Base-by-base conservation (phyloP, 345 rosid species). In the Bruguiera parviflora region DNA sequence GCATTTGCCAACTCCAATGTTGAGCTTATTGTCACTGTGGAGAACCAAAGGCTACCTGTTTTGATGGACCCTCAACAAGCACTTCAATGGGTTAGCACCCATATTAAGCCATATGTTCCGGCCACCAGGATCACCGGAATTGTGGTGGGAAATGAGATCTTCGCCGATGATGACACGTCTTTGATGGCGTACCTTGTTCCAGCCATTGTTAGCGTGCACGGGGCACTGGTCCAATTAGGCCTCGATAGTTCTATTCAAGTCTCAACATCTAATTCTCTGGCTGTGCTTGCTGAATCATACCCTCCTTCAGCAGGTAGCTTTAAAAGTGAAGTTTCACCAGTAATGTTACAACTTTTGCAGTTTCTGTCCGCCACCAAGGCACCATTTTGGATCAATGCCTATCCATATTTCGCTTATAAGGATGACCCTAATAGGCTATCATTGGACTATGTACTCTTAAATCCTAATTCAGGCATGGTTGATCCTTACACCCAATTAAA, bases 381-480 rank as follows among this genome's bases (percentile, higher is more conserved):
- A 0, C 89, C 96, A 1, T 91, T 89, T 69, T 89, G 96, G 96
- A 89, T 91, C 85, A 91, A 91, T 65, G 97, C 96, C n/a, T 91
- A 91, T 55, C 90, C 96, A 16, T 91, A 91, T 79, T 91, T 89
- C 53, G 96, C 97, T 7, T 91, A 91, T 83, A 91, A 91, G 70
- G 93, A 66, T 53, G 73, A 77, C 52, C 90, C 96, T 0, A 66
- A 76, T 25, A 79, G 69, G 31, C 69, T 91, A 57, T 76, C 96
- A 6, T 21, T 91, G 68, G 90, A 91, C 64, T 91, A 91, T 53
- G 97, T 80, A 10, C 85, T 91, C 20, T 85, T 81, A 51, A 91
- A 91, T 75, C 89, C 87, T 24, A 91, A 91, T 71, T 47, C 80
- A 20, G 97, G 93, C 10, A 89, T 84, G 97, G 73, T 80, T 47